A percentile compares a stretch with the other conserved stretches of the same genome.
These are phyloP conservation scores for Dactylonectria estremocensis DNA, from an alignment of 2,329 filamentous ascomycete species.

Conservation along the genomic window DNA sequence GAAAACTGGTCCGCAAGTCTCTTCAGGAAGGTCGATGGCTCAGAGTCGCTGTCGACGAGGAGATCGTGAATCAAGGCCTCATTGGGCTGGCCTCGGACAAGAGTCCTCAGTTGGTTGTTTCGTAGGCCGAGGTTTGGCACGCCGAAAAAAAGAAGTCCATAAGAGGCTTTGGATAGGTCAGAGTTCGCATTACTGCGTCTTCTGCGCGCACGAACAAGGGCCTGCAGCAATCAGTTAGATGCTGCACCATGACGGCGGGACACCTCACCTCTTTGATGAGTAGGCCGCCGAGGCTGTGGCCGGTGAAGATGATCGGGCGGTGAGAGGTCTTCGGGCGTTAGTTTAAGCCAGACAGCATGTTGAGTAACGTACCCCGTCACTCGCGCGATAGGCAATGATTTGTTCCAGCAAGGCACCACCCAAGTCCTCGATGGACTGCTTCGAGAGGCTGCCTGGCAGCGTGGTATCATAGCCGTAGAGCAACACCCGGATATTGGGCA, in stretches of 20 bases:
- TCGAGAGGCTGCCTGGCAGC: slow-evolving; percentile 39
- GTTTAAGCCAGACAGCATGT: not conserved
- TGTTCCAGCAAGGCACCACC: slow-evolving; percentile 32
- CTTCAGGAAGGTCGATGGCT: slow-evolving; percentile 40
- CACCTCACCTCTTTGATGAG: slow-evolving; percentile 47
- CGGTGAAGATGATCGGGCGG: slow-evolving; percentile 31
- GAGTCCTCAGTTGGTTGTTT: slow-evolving; percentile 36
- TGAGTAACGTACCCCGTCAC: slow-evolving; percentile 27
- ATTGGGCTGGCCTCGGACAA: slow-evolving; percentile 46
- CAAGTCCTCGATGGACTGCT: slow-evolving; percentile 40
- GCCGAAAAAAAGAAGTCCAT: slow-evolving; percentile 48
- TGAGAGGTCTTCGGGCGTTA: slow-evolving; percentile 18
- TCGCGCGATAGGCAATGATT: slow-evolving; percentile 32
- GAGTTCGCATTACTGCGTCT: slow-evolving; percentile 9
- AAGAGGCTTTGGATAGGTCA: slow-evolving; percentile 37
- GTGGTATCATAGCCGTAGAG: slow-evolving; percentile 51
- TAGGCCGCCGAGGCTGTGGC: slow-evolving; percentile 48
- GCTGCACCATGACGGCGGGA: not conserved
- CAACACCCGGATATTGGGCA: slow-evolving; percentile 44
- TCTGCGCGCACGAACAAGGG: slow-evolving; percentile 33
- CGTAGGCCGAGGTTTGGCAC: slow-evolving; percentile 48
- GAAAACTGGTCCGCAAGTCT: slow-evolving; percentile 40
- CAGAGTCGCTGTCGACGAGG: slow-evolving; percentile 22
- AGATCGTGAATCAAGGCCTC: slow-evolving; percentile 40
- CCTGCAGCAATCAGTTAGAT: slow-evolving; percentile 25